Percentiles rank a stretch among this genome's conserved stretches.
Conservation (phyloP, 768 basidiomycete species). For the Clavaria fumosa region DNA sequence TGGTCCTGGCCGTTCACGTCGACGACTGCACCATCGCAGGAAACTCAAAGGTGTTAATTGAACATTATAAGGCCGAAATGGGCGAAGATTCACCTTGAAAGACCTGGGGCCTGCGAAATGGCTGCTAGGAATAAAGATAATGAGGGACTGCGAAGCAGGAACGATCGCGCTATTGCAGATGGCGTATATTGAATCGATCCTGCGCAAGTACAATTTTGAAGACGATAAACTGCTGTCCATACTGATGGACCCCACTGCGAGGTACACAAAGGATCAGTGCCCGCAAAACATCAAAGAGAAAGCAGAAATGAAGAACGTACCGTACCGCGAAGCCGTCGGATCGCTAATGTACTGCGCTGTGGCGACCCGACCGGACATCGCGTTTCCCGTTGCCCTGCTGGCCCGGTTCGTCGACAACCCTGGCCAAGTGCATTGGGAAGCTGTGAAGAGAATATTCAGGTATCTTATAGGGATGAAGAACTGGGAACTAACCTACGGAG, state of each 20-base stretch:
- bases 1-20: conserved; percentile 17
- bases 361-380: conserved; percentile 21
- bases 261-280: conserved; percentile 11
- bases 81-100: conserved; percentile 11
- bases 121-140: conserved; percentile 12
- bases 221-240: conserved; percentile 14
- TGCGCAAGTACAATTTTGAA: conserved; percentile 14
- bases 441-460: conserved; percentile 21
- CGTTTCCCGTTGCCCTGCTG: conserved; percentile 17
- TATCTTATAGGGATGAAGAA: conserved; percentile 21
- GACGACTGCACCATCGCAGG: conserved; percentile 20
- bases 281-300: conserved; percentile 12
- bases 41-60: conserved; percentile 9
- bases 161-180: conserved; percentile 18
- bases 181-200: conserved; percentile 18
- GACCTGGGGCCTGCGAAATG: conserved; percentile 11
- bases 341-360: conserved; percentile 20
- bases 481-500: conserved; percentile 10
- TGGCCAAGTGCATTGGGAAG: conserved; percentile 22
- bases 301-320: conserved; percentile 14
- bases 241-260: conserved; percentile 15
- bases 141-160: conserved; percentile 5
- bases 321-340: conserved; percentile 17
- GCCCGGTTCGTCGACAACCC: conserved; percentile 21
- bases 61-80: conserved; percentile 14